Conservation (phyloP, 192 early-diverging fungal genomes). For the Backusella sp. region DNA sequence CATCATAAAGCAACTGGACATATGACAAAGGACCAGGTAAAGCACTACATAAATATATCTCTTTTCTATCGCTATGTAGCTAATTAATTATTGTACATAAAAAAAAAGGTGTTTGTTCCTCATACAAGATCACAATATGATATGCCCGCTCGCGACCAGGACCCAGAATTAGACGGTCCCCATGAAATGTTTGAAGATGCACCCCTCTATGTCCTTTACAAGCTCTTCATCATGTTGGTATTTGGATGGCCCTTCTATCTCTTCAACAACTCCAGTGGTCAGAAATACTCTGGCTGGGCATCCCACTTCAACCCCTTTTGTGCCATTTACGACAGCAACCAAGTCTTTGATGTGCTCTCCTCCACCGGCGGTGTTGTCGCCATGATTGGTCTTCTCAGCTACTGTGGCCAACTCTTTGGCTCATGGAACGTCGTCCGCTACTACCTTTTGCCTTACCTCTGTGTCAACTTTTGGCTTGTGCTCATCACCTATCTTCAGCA, state of each 20-base stretch:
- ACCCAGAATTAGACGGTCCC: conserved; percentile 23
- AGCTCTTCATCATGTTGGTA: conserved; percentile 66
- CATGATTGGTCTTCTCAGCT: conserved; percentile 51
- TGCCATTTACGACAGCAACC: conserved; percentile 76
- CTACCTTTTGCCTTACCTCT: conserved; percentile 90
- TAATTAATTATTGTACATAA: not conserved
- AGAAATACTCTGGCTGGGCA: conserved; percentile 66
- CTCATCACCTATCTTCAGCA: conserved; percentile 95
- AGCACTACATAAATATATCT: not conserved
- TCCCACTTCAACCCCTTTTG: conserved; percentile 88
- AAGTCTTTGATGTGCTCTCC: conserved; percentile 65
- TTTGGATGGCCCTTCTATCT: conserved; percentile 93
- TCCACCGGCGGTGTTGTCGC: conserved; percentile 65
- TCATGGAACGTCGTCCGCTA: conserved; percentile 66
- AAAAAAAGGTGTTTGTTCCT: conserved; percentile 72
- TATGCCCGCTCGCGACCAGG: conserved; percentile 43
- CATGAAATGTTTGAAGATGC: conserved; percentile 67
- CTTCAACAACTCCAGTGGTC: conserved; percentile 74
- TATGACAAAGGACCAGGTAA: conserved; percentile 83
- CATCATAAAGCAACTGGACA: conserved; percentile 93
- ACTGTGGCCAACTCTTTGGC: conserved; percentile 52
- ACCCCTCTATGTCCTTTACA: conserved; percentile 65
- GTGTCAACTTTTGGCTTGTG: conserved; percentile 96
- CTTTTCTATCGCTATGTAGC: not conserved
- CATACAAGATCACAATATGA: conserved; percentile 58